Base-by-base conservation (phyloP, 140 eudicot genomes). In the Ambrosia hybrid region DNA sequence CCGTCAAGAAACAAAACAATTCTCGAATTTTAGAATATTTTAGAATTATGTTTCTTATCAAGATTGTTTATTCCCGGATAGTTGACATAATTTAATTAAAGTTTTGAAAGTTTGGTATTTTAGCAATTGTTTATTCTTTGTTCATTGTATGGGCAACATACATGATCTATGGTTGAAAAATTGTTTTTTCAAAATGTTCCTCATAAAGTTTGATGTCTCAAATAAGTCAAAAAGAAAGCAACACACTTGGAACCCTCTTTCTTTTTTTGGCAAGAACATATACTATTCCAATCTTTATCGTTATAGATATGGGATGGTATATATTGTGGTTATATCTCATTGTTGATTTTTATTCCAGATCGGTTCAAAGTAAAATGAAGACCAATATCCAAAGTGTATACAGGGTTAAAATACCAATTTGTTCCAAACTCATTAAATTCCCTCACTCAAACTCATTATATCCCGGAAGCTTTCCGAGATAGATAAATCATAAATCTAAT, bases 131-230 rank as follows among this genome's bases (percentile, higher is more conserved):
- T 59, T 58, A 57, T 75, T 45, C 70, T 76, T 36, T 21, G 71
- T 60, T 59, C 46, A 49, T 9, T 30, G 71, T 38, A 69, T 69
- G 71, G 65, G 71, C 76, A 68, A 48, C 76, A 68, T 69, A 70
- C 71, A 48, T 69, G 65, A 68, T 68, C 14, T 34, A 41, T 53
- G 71, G 70, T 76, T 48, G 37, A 46, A 76, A 76, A 49, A 5
- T 5, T 2, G 55, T 57, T 15, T 45, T 14, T n/a, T n/a, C 7
- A 67, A 41, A 57, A 76, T 55, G 60, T 58, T 59, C 57, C 15
- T 68, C 36, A 36, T 15, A 76, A 68, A 51, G 63, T 57, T 48
- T 4, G 8, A 14, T 51, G 43, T 10, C 37, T 62, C 41, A 68
- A 11, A 69, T 36, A 49, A 69, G 81, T 51, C 71, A 76, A 76